Percentiles rank a stretch among this genome's conserved stretches.
Conservation (phyloP, 495 filamentous ascomycete species). For the Hypoxylon lienhwacheense region DNA sequence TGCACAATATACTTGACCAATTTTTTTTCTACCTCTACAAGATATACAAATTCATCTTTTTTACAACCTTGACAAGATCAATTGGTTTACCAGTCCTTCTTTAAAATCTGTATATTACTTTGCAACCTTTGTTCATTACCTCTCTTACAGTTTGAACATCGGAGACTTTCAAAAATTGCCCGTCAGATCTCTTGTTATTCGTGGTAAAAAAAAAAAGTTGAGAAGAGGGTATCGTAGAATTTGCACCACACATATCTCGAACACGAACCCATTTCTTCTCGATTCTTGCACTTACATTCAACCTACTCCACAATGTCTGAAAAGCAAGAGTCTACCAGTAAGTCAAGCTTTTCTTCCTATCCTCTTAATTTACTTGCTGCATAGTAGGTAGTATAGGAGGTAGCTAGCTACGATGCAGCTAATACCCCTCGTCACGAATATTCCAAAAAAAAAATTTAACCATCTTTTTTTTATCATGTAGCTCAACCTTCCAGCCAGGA, state of each 20-base stretch:
- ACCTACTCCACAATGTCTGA: conserved; percentile 32
- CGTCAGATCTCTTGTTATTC: conserved; percentile 28
- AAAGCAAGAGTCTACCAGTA: conserved; percentile 33
- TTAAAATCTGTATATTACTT: conserved; percentile 44
- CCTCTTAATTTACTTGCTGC: no score
- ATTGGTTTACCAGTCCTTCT: conserved; percentile 45
- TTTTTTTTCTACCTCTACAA: conserved; percentile 41
- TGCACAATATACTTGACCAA: conserved; percentile 8
- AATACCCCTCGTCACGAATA: no score
- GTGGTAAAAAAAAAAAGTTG: conserved; percentile 33
- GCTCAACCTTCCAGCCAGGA: conserved; percentile 29
- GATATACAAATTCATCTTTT: conserved; percentile 35
- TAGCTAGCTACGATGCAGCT: no score
- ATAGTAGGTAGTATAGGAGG: no score
- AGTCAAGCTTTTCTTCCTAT: neutral
- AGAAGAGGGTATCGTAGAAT: conserved; percentile 27
- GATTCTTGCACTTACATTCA: conserved; percentile 7
- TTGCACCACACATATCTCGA: conserved; percentile 11
- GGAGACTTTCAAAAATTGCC: conserved; percentile 22
- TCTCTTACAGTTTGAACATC: conserved; percentile 32
- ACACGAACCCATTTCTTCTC: conserved; percentile 9
- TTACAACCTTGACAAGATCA: conserved; percentile 8
- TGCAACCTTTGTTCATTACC: conserved; percentile 27
- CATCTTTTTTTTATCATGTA: no score
- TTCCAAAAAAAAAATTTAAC: no score